Evolutionary conservation across 352 stramenopile species (phyloP), one percentile per base, ranked within the genome.

Genomic region (Phytophthora tentaculata): DNA sequence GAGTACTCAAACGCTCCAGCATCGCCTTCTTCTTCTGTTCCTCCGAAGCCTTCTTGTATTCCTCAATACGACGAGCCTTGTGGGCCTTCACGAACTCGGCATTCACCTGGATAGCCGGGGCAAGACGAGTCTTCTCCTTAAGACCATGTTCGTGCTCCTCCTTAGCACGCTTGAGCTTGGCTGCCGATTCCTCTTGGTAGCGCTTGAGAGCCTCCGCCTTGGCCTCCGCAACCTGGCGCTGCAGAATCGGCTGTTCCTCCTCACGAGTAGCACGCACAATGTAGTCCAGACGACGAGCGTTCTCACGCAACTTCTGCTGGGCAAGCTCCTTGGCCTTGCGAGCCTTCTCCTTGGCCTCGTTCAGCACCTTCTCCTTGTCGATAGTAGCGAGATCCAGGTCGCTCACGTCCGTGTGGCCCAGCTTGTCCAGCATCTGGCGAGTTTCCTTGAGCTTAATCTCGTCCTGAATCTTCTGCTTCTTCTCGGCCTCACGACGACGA

Each of bases 221-320:
- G 29, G 97, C 93, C 59, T 86, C 55, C 47, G 91, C 80, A 14
- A 86, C 71, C 44, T 94, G 86, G 55, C 91, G 77, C 66, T 98
- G 90, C 70, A 98, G 81, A 56, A 98, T 88, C 26, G 92, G 92
- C 62, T 97, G 80, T 67, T 98, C 96, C 64, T 98, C 96, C 61
- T 99, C 97, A 56, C 97, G 92, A n/a, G 98, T 96, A 16, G 97
- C 97, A 67, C 97, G 92, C 23, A 98, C 94, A 60, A 98, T 91
- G 78, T 99, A 98, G 80, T 99, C 96, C 8, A 99, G 80, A 22
- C 92, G 86, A 59, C 97, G 97, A 2, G 94, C 95, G 53, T 88
- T 89, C 65, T 98, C 95, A 26, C 86, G 88, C 8, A 98, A 76
- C 77, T 98, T 98, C 45, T 94, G 84, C 76, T 98, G 96, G 1